Conservation (phyloP, 176 grass and related monocot species). For the Tillandsia fasciculata region DNA sequence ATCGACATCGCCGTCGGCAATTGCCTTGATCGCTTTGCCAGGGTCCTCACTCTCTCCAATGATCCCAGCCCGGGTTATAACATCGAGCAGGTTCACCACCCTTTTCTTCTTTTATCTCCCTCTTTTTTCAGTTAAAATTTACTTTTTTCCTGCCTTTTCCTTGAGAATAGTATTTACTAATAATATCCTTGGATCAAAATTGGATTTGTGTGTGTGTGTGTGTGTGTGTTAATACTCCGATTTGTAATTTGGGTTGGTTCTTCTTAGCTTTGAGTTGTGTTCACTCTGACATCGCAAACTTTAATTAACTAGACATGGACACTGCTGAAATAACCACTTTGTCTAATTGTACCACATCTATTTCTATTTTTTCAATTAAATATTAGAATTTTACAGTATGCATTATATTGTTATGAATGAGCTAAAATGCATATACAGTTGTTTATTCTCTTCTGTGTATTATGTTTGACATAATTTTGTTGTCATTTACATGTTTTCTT, state of each 20-base stretch:
- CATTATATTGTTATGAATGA: not conserved
- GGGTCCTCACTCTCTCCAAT: conserved; percentile 38
- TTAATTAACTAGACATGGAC: too few species aligned
- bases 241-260: not conserved
- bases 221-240: not conserved
- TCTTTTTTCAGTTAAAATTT: not conserved
- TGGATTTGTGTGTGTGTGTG: not conserved
- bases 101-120: not conserved
- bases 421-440: not conserved
- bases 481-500: not conserved
- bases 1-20: conserved; percentile 32
- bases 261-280: not conserved
- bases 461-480: not conserved
- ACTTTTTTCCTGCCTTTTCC: not conserved
- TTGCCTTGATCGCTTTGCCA: conserved; percentile 62
- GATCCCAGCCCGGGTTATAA: conserved; percentile 50
- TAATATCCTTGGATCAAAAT: too few species aligned
- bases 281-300: too few species aligned
- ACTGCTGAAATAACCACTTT: too few species aligned
- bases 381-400: not conserved
- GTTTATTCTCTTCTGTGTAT: not conserved
- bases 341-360: too few species aligned
- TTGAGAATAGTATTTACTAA: not conserved
- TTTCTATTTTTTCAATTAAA: too few species aligned
- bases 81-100: conserved; percentile 24